Base-by-base conservation (phyloP, 106 monocot species). In the Dioscorea zingiberensis region DNA sequence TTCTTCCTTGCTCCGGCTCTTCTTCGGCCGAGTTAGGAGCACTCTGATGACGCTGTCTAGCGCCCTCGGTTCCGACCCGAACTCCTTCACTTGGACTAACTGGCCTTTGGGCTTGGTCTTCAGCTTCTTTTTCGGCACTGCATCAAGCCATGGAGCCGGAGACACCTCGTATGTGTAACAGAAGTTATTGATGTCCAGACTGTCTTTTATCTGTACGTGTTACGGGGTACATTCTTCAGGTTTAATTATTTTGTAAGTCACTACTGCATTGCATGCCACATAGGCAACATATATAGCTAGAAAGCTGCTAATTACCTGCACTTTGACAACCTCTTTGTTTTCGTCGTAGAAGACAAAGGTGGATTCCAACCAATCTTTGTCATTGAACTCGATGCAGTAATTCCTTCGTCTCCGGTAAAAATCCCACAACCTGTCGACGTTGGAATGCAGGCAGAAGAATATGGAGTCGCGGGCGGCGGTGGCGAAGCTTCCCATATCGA, bases 351-450 rank as follows among this genome's bases (percentile, higher is more conserved):
- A 74, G 47, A 32, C 3, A 51, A 49, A 74, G 48, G 48, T 5
- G 32, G 74, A 19, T 8, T 66, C 15, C 29, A 74, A 65, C 65
- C 67, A 75, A 62, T 68, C 68, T 18, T 7, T 2, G 24, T 70
- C 65, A 25, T 51, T 18, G 58, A 65, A 70, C 51, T 78, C 78
- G 13, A 22, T 8, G 27, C 27, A 17, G 48, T 63, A 47, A 15
- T 73, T 68, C 10, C 63, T 59, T 30, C 69, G 48, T 29, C 46
- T 64, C 30, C 69, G 60, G 47, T 69, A 79, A 57, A 74, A 2
- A 2, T 78, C 23, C 78, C 78, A 78, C 25, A 73, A 18, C 21
- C 78, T 60, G 62, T 78, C 78, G 24, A 79, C 67, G 48, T 73
- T 68, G 56, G 63, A 25, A 55, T 79, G 73, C 47, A 69, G 73